These are phyloP conservation scores for Exophiala alcalophila DNA, from an alignment of 2,329 filamentous ascomycete genomes.

Conservation along the genomic window DNA sequence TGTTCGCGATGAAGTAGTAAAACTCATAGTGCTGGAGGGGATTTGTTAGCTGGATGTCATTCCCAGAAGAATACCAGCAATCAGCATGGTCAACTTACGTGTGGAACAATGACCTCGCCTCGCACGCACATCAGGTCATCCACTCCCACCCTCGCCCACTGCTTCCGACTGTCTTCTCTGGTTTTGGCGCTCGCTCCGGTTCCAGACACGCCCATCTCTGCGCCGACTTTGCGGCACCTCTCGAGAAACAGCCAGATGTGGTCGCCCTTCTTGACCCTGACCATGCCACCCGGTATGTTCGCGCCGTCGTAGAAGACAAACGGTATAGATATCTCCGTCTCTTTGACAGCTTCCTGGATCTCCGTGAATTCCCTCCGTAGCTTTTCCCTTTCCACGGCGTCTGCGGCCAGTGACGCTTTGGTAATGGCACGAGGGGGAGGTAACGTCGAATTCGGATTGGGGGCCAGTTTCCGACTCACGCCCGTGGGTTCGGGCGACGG, in stretches of 20 bases:
- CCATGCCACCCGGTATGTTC: constrained; percentile 78
- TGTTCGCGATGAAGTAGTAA: constrained; percentile 91
- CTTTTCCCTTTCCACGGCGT: constrained; percentile 72
- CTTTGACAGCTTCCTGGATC: constrained; percentile 82
- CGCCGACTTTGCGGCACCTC: constrained; percentile 83
- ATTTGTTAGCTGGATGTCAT: too few species aligned
- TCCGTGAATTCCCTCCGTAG: constrained; percentile 75
- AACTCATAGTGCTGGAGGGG: constrained; percentile 91
- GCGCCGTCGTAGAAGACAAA: constrained; percentile 98
- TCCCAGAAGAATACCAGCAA: too few species aligned
- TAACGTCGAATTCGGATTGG: constrained; percentile 41
- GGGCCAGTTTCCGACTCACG: constrained; percentile 37
- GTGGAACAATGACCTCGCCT: constrained; percentile 87
- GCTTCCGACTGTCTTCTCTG: constrained; percentile 62
- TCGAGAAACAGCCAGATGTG: constrained; percentile 91
- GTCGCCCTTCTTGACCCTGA: constrained; percentile 89
- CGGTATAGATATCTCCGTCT: constrained; percentile 82
- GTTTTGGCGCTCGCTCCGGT: constrained; percentile 43
- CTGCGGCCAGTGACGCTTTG: constrained; percentile 72
- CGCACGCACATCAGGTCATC: constrained; percentile 93
- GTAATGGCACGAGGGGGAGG: constrained; percentile 70
- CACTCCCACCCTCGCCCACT: constrained; percentile 91
- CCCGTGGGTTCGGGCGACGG: constrained; percentile 16
- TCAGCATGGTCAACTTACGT: constrained; percentile 59
- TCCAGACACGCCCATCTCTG: constrained; percentile 71